Conservation (phyloP, 257 asterid species). For the Anisodus tanguticus region DNA sequence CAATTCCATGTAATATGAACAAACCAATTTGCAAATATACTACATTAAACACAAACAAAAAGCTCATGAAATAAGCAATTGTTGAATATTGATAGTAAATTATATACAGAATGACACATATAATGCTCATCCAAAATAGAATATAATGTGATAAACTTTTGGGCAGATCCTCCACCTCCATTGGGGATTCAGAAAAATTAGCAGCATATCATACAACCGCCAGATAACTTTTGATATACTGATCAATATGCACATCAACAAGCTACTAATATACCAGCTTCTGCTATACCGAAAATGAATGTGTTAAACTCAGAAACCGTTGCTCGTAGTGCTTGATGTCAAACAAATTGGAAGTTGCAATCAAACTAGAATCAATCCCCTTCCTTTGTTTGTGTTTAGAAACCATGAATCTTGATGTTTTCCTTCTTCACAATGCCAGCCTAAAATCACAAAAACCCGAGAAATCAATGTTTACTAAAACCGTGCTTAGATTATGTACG, state of each 20-base stretch:
- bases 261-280: constrained; percentile 6
- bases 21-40: too few relatives aligned
- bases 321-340: background rate
- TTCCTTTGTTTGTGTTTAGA: constrained; percentile 28
- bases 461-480: background rate
- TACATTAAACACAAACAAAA: background rate
- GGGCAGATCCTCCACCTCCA: background rate
- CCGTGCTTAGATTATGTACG: background rate
- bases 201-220: background rate
- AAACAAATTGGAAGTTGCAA: constrained; percentile 13
- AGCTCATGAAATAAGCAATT: constrained; percentile 17
- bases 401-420: constrained; percentile 38
- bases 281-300: background rate
- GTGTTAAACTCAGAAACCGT: background rate
- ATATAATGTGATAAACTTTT: constrained; percentile 19
- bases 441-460: background rate
- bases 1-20: too few relatives aligned
- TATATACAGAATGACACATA: constrained; percentile 22
- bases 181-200: constrained; percentile 9
- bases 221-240: background rate
- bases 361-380: background rate
- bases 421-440: constrained; percentile 39
- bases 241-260: constrained; percentile 18
- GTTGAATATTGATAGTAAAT: constrained; percentile 4
- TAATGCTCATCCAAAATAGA: constrained; percentile 21